Evolutionary conservation across 148 eudicot species (phyloP).

Genomic region (Nepenthes gracilis): DNA sequence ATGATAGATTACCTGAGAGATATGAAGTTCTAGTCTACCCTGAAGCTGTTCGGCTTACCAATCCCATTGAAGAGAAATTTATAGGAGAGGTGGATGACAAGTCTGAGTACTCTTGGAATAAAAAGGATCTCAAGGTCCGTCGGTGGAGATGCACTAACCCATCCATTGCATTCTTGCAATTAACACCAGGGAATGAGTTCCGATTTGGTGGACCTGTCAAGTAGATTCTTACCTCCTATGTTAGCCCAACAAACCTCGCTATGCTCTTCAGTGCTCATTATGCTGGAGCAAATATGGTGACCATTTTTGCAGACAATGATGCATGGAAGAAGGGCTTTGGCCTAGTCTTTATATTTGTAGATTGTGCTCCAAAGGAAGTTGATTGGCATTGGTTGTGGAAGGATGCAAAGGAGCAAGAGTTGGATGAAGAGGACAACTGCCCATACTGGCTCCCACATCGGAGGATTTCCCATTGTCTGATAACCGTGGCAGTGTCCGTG

Average conservation of each 20-base stretch:
- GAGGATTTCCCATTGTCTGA: no score
- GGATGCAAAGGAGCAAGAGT: slow-evolving; percentile 67
- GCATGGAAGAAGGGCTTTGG: slow-evolving; percentile 84
- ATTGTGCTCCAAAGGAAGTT: slow-evolving; percentile 29
- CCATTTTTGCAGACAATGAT: slow-evolving; percentile 51
- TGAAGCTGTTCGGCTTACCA: slow-evolving; percentile 76
- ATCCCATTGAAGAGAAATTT: slow-evolving; percentile 76
- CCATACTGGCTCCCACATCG: no score
- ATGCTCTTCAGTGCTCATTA: slow-evolving; percentile 73
- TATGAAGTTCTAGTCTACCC: slow-evolving; percentile 66
- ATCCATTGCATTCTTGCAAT: slow-evolving; percentile 80
- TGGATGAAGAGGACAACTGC: no score
- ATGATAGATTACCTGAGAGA: slow-evolving; percentile 66
- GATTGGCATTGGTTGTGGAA: slow-evolving; percentile 62
- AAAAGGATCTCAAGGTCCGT: slow-evolving; percentile 64
- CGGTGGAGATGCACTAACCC: slow-evolving; percentile 72
- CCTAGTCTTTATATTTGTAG: slow-evolving; percentile 65
- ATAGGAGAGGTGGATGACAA: slow-evolving; percentile 91
- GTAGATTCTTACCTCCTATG: slow-evolving; percentile 86
- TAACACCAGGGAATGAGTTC: slow-evolving; percentile 71
- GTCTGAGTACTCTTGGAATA: slow-evolving; percentile 57
- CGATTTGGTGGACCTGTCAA: slow-evolving; percentile 75
- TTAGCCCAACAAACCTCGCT: slow-evolving; percentile 61
- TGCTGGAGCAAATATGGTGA: slow-evolving; percentile 49
- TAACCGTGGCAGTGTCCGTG: no score